Percentiles rank a stretch among this genome's conserved stretches.
Conservation (phyloP, 202 grass and related monocot genomes). For the Saccharum hybrid region DNA sequence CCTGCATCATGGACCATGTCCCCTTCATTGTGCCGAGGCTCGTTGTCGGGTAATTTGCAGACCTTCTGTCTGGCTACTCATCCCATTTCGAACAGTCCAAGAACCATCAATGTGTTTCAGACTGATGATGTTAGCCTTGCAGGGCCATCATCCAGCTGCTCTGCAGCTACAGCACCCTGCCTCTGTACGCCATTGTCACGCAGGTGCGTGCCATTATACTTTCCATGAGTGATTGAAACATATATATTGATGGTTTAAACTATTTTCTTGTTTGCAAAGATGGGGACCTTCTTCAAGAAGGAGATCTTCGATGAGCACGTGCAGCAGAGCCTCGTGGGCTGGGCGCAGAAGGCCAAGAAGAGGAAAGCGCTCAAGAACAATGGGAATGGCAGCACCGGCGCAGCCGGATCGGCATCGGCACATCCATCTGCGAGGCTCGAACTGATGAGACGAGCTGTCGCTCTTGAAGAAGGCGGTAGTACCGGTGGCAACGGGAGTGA, state of each 20-base stretch:
- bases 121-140: constrained; percentile 20
- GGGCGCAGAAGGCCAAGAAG: constrained; percentile 75
- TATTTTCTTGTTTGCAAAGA: constrained; percentile 46
- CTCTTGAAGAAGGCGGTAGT: constrained; percentile 25
- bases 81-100: background rate
- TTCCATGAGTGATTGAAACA: background rate
- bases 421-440: constrained; percentile 48
- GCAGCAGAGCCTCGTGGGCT: constrained; percentile 68
- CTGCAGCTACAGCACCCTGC: constrained; percentile 96
- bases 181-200: constrained; percentile 87
- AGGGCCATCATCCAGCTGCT: constrained; percentile 77
- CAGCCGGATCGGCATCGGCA: background rate
- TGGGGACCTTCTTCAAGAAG: constrained; percentile 86
- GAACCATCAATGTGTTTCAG: background rate
- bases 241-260: background rate
- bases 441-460: constrained; percentile 43
- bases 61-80: background rate
- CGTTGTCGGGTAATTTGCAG: constrained; percentile 60
- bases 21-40: constrained; percentile 80
- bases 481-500: background rate
- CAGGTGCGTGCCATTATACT: constrained; percentile 57
- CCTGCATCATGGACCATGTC: constrained; percentile 90
- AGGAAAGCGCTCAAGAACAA: constrained; percentile 44
- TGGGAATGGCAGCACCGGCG: background rate
- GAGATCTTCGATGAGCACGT: constrained; percentile 84